Base-by-base conservation (phyloP, 345 rosid genomes). In the Sonneratia caseolaris region DNA sequence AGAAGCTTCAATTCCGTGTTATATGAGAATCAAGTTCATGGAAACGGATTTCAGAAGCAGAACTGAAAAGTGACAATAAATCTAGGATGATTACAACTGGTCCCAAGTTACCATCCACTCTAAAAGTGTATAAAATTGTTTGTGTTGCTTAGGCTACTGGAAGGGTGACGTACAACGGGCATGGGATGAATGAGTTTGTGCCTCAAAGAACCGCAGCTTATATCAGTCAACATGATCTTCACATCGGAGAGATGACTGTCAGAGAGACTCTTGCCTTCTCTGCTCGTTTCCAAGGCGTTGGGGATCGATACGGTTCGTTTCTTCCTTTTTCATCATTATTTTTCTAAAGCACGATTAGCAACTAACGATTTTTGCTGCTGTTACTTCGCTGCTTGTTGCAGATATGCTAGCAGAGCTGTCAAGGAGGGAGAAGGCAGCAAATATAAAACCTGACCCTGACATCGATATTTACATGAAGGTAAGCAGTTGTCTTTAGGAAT, bases 401-500 rank as follows among this genome's bases (percentile, higher is more conserved):
- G 97, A 88, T 15, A 81, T 89, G 92, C 75, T 94, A 62, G 80
- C 79, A 27, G 97, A 94, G 81, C 77, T 94, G 74, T 68, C 85
- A 1, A 85, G 97, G 84, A 85, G 96, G 68, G 97, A 94, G 71
- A 94, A 91, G 66, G 86, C 76, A 37, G 79, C 86, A 37, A 84
- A 85, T 43, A 94, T 91, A 62, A 91, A 86, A 73, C 89, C 89
- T 10, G 89, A 88, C 78, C 96, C 93, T 76, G 91, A 93, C 77
- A 81, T 84, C 7, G 97, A 93, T 76, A 77, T 89, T 36, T 82
- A 88, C 76, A 88, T 93, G 95, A 93, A 93, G 97, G 98, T 93
- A 61, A 67, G 35, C 19, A 37, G 4, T n/a, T 19, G 16, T 10
- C 57, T 62, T 43, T 69, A 14, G 42, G 8, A 59, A 56, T 22